Evolutionary conservation across 306 rosid genomes (phyloP).

Genomic region (Pyrus bretschneideri): DNA sequence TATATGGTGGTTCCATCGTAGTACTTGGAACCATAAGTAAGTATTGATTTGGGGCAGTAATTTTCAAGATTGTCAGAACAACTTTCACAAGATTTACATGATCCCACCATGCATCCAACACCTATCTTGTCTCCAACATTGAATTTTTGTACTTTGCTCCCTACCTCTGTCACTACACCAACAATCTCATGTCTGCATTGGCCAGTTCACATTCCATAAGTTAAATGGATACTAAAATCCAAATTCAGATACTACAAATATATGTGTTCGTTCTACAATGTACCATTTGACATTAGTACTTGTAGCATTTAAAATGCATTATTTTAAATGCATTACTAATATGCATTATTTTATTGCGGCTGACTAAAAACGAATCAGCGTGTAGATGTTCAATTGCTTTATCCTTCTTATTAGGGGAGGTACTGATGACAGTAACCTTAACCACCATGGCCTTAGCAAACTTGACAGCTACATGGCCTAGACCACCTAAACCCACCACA

Average conservation of each 20-base stretch:
- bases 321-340: too few relatives aligned
- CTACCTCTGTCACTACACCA: conserved; percentile 8
- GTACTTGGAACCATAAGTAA: neutral
- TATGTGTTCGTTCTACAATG: too few relatives aligned
- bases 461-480: conserved; percentile 2
- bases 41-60: neutral
- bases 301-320: neutral
- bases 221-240: neutral
- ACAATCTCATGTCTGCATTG: conserved; percentile 11
- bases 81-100: conserved; percentile 2
- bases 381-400: neutral
- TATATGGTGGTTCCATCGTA: conserved; percentile 1
- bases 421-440: conserved; percentile 1
- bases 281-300: neutral
- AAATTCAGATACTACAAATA: too few relatives aligned
- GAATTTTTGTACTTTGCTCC: neutral
- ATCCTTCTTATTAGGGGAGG: neutral
- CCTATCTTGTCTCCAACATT: conserved; percentile 12
- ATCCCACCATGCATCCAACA: conserved; percentile 1
- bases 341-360: neutral
- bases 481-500: neutral
- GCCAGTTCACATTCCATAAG: neutral
- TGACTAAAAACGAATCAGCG: conserved; percentile 11
- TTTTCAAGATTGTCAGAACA: neutral
- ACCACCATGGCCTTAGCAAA: conserved; percentile 11